Base-by-base conservation (phyloP, 2,329 filamentous ascomycete species). In the Monosporascus cannonballus region DNA sequence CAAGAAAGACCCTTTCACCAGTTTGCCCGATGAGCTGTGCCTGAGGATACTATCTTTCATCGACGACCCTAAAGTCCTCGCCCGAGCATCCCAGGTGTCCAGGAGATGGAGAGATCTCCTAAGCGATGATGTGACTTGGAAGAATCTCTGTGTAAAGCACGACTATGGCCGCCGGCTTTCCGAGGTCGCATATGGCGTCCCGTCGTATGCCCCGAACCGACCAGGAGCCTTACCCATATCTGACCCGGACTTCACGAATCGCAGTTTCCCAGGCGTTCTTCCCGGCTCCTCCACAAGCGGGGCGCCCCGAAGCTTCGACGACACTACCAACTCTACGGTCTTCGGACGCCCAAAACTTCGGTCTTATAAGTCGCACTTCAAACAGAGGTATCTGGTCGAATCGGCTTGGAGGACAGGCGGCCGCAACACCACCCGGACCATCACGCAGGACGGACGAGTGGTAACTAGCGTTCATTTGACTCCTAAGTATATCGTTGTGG, bases 41-140 rank as follows among this genome's bases (percentile, higher is more conserved):
- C 75, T 99, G 55, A 79, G 91, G 64, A 89, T 99, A 59, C 78
- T 99, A 49, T 96, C 93, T 44, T 99, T 96, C 68, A 93, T 99
- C 65, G 94, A 99, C 65, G 94, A 99, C 66, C 92, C 94, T 1
- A 94, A 92, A 68, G 95, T 95, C 3, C 79, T 99, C 47, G 93
- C 92, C 39, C 83, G 94, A 67, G 89, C 94, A 50, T 96, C 93
- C 5, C 93, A 97, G 69, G 94, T 99, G n/a, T 99, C 94, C 51
- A 85, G 85, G 59, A 83, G 92, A 68, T 99, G 94, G 94, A 83
- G 90, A 57, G 92, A 96, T 70, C 79, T 99, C 7, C 79, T 99
- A 48, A 93, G 88, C 66, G 94, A 99, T 69, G 94, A 99, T 69
- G 92, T 96, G 73, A 96, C 94, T 1, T 99, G 94, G 94, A 96